Base-by-base conservation (phyloP, 129 eudicot species). In the Tagetes erecta region DNA sequence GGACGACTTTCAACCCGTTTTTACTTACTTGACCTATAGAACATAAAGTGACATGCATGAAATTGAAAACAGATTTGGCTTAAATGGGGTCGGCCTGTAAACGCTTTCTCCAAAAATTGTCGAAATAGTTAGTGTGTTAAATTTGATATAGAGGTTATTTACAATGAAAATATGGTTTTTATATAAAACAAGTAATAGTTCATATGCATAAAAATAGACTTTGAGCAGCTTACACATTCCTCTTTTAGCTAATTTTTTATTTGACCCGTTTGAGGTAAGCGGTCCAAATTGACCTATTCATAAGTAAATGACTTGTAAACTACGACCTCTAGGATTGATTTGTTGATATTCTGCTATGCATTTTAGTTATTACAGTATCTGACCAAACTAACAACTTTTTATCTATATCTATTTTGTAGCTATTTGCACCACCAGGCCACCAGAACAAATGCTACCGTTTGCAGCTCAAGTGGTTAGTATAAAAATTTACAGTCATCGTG, bases 391-490 rank as follows among this genome's bases (percentile, higher is more conserved):
- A 75, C 52, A 37, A 47, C 7, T 50, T 8, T 70, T 45, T 37
- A 44, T 74, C 34, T 35, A 8, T 44, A 27, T 64, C 45, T 82
- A 40, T 1, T 71, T 47, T 82, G 87, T 73, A 92, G 97, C 91
- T 80, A 80, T 92, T 47, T 92, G 96, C 72, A 73, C 87, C 70
- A 79, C 80, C 79, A 85, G 46, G 91, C 88, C 90, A 46, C 92
- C 92, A 5, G 94, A 89, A 51, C 85, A 76, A 76, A 87, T 92
- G 97, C 66, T 92, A 80, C 91, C 94, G 14, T 89, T 92, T 77
- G 98, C 98, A 14, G 76, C 97, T 67, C 91, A 86, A 90, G 98
- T 93, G 91, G 98, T 90, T n/a, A 90, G 95, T 77, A 71, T 67
- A 14, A 14, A 45, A 30, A 44, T 30, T 66, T 7, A 14, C 66